Evolutionary conservation across 371 early-diverging fungal species (phyloP).

Genomic region (Thermomucor indicae-seudaticae): DNA sequence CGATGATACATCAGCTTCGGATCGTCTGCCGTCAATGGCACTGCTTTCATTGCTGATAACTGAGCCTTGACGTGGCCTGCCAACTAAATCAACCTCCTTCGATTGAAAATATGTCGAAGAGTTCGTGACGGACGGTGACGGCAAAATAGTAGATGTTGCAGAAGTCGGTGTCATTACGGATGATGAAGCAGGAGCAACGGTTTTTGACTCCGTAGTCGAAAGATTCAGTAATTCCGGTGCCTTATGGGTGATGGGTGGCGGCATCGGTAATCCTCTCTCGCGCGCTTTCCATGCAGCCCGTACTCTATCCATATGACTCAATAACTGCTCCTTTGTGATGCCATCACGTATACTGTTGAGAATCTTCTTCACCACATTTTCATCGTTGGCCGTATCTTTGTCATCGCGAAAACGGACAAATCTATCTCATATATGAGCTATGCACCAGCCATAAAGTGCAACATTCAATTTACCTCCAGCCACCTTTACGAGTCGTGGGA

Average conservation of each 20-base stretch:
- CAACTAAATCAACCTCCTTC: conserved; percentile 1
- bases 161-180: conserved; percentile 10
- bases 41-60: background rate
- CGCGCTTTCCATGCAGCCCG: conserved; percentile 64
- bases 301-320: conserved; percentile 45
- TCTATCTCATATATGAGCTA: conserved; percentile 11
- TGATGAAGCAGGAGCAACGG: background rate
- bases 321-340: conserved; percentile 47
- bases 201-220: background rate
- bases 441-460: background rate
- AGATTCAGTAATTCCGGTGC: conserved; percentile 3
- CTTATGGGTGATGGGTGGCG: conserved; percentile 14
- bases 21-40: conserved; percentile 9
- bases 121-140: conserved; percentile 13
- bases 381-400: conserved; percentile 68
- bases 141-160: conserved; percentile 12
- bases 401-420: conserved; percentile 68
- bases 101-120: conserved; percentile 6
- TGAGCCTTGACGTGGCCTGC: conserved; percentile 11
- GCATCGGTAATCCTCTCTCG: conserved; percentile 41
- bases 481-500: conserved; percentile 51
- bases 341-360: conserved; percentile 50
- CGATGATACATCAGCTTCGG: conserved; percentile 10
- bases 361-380: conserved; percentile 49
- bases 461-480: conserved; percentile 45